Base-by-base conservation (phyloP, 1,284 basidiomycete species). In the Baeospora myosura region DNA sequence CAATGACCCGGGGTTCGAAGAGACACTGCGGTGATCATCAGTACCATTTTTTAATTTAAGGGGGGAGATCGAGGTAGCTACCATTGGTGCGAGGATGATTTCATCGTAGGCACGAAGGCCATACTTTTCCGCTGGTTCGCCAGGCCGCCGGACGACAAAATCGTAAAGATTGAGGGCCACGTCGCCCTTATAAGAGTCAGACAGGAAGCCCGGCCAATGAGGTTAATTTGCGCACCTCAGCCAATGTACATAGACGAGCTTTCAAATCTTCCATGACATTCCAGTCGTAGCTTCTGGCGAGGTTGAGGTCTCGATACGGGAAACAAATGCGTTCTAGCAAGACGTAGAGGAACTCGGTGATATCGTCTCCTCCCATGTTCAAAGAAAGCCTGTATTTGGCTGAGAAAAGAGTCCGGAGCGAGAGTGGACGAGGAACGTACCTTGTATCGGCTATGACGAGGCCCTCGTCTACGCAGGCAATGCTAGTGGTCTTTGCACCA, bases 381-480 rank as follows among this genome's bases (percentile, higher is more conserved):
- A 98, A 71, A 22, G 76, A 72, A 64, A 98, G 82, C 46, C 91
- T 92, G 48, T 4, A 42, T 34, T 34, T 32, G 22, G n/a, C 17
- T 44, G 11, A 45, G 49, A 20, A 42, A 35, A 26, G 34, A 44
- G 39, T 36, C 33, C 30, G 37, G n/a, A 28, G 14, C 28, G 29
- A 38, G 28, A 22, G 18, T 28, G 34, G 31, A 21, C 14, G 30
- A 29, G 42, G 39, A 32, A 48, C 63, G 36, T 53, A 88, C 91
- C 95, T 78, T 2, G 91, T 92, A 52, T 98, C 96, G 2, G 85
- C 61, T 20, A 94, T 66, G 11, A 98, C 78, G 38, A 95, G 61
- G 1, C 96, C 96, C 56, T 99, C 96, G 50, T 98, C 96, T 5
- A 98, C 88, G 56, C 95, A 98, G 0, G 93, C 82, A 40, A 99